A percentile compares a stretch with the other conserved stretches of the same genome.
These are phyloP conservation scores for Cordyceps javanica DNA, from an alignment of 2,329 filamentous ascomycete species.

Conservation along the genomic window DNA sequence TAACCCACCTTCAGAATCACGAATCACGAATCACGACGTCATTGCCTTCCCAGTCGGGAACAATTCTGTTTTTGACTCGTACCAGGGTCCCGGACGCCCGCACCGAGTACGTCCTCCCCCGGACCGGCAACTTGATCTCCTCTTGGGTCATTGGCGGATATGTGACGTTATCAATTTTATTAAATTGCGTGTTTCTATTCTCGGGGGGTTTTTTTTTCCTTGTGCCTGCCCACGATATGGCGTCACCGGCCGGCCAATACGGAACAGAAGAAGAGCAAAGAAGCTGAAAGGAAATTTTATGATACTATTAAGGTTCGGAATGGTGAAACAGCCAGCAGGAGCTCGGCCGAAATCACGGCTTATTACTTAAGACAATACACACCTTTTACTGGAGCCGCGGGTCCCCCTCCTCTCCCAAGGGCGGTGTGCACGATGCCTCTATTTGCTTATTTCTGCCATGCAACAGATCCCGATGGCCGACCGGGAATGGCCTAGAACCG, in stretches of 20 bases:
- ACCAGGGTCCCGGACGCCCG: not conserved
- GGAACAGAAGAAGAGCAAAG: not conserved
- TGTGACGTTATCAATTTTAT: not conserved
- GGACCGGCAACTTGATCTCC: not conserved
- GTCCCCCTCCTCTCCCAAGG: too few relatives aligned
- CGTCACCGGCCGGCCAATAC: not conserved
- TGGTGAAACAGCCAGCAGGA: not conserved
- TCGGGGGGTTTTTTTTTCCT: not conserved
- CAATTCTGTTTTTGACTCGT: not conserved
- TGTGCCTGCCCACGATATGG: not conserved
- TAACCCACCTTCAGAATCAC: not conserved
- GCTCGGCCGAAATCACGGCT: not conserved
- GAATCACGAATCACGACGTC: conserved; percentile 6
- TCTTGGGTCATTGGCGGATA: not conserved
- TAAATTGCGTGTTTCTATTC: not conserved
- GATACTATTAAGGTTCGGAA: not conserved
- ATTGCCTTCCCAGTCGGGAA: conserved; percentile 12
- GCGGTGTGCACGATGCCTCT: too few relatives aligned
- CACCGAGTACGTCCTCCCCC: not conserved
- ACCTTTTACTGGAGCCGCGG: too few relatives aligned
- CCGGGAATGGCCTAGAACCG: not conserved
- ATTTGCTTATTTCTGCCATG: too few relatives aligned
- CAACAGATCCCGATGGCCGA: too few relatives aligned
- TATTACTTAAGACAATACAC: too few relatives aligned
- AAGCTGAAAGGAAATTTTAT: not conserved